Percentiles rank a stretch among this genome's conserved stretches.
phyloP scores from a whole-genome alignment of 1,284 basidiomycete species.

The Trametes hirsuta region DNA sequence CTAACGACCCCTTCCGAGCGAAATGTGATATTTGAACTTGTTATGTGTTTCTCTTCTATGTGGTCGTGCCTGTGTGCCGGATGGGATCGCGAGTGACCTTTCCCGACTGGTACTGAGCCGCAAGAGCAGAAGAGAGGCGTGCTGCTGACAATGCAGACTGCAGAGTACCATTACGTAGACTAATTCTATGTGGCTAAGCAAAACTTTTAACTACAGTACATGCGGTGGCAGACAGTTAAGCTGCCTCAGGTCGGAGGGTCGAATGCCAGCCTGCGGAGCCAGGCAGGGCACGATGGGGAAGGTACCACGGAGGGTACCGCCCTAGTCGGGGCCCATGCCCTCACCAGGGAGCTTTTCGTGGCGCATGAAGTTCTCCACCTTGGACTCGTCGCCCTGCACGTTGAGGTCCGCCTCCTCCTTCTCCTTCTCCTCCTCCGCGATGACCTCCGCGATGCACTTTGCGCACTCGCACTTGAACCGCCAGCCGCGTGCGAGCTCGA shows the following conservation, averaged over 20 bases:
- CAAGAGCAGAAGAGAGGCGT: too few species aligned
- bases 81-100: too few species aligned
- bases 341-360: conserved; percentile 35
- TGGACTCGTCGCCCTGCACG: conserved; percentile 58
- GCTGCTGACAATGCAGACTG: too few species aligned
- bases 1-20: background rate
- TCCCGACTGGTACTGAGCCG: too few species aligned
- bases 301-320: background rate
- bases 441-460: conserved; percentile 60
- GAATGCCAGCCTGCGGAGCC: too few species aligned
- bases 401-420: conserved; percentile 27
- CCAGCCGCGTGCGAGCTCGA: conserved; percentile 80
- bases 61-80: background rate
- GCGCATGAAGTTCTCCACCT: conserved; percentile 53
- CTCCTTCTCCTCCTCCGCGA: conserved; percentile 35
- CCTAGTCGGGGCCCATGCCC: conserved; percentile 19
- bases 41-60: background rate
- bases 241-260: too few species aligned
- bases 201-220: too few species aligned
- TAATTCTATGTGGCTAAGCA: too few species aligned
- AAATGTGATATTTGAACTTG: background rate
- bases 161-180: too few species aligned
- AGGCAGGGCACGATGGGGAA: too few species aligned
- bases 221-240: background rate
- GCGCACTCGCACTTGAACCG: conserved; percentile 72